These are phyloP conservation scores for Solanum hybrid DNA, from an alignment of 305 asterid genomes.

Conservation along the genomic window DNA sequence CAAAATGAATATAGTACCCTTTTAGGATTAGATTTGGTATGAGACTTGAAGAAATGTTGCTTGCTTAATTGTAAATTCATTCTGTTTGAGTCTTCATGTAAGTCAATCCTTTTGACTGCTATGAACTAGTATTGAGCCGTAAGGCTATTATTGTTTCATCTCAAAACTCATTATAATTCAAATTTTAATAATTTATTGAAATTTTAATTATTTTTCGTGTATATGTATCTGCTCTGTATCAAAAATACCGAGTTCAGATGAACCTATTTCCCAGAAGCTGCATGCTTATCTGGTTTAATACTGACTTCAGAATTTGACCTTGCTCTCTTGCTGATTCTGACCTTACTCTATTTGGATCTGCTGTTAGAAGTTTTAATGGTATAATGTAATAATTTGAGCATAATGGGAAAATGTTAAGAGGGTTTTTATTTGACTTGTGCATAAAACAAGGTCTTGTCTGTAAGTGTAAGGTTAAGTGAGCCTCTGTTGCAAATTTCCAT, in stretches of 20 bases:
- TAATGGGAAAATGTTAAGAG: neutral
- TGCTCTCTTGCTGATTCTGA: neutral
- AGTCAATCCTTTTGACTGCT: conserved; percentile 1
- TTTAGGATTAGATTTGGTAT: neutral
- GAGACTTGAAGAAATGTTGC: neutral
- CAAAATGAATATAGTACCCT: conserved; percentile 3
- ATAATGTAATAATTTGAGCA: neutral
- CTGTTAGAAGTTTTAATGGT: neutral
- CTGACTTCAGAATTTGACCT: neutral
- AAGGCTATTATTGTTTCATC: neutral
- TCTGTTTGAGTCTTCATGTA: neutral
- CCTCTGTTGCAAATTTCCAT: neutral
- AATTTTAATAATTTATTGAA: neutral
- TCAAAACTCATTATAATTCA: neutral
- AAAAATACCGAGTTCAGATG: neutral
- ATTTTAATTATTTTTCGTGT: neutral
- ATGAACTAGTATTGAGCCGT: neutral
- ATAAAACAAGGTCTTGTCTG: neutral
- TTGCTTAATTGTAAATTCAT: conserved; percentile 10
- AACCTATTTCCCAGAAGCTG: neutral
- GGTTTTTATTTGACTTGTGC: neutral
- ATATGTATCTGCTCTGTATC: neutral
- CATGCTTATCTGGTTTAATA: neutral
- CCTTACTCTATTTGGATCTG: neutral
- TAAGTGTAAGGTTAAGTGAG: neutral